phyloP scores from a whole-genome alignment of 129 eudicot species.

The Mikania micrantha region DNA sequence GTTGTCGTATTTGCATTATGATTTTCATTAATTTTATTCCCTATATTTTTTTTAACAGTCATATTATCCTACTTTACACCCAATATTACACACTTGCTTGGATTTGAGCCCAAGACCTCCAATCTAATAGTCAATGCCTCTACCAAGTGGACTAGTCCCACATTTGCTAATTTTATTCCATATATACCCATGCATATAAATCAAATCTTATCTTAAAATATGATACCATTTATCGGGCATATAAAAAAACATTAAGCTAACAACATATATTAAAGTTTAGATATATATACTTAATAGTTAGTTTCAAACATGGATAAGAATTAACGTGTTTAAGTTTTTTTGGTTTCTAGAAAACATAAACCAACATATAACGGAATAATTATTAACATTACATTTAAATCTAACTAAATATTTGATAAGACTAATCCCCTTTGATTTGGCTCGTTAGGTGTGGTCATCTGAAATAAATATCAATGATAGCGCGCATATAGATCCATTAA shows the following conservation, averaged over 20 bases:
- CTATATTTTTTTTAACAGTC: too few relatives aligned
- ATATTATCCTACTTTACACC: too few relatives aligned
- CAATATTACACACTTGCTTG: too few relatives aligned
- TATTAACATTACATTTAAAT: not conserved
- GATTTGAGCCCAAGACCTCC: too few relatives aligned
- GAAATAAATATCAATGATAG: not conserved
- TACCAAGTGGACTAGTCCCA: too few relatives aligned
- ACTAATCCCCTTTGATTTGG: not conserved
- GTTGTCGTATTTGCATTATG: slow-evolving; percentile 4
- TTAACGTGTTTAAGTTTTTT: not conserved
- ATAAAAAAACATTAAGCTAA: not conserved
- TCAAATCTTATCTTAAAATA: not conserved
- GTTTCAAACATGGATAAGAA: not conserved
- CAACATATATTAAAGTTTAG: too few relatives aligned
- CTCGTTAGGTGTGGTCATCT: not conserved
- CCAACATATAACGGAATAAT: not conserved
- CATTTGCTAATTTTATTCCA: too few relatives aligned
- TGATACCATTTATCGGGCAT: not conserved
- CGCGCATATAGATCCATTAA: too few relatives aligned
- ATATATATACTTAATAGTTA: not conserved
- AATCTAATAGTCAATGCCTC: too few relatives aligned
- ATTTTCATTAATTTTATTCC: not conserved
- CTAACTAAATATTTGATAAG: not conserved
- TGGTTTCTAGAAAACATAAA: not conserved
- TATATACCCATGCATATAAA: not conserved